These are phyloP conservation scores for Tolypocladium cylindrosporum DNA, from an alignment of 2,329 filamentous ascomycete species.

Conservation along the genomic window DNA sequence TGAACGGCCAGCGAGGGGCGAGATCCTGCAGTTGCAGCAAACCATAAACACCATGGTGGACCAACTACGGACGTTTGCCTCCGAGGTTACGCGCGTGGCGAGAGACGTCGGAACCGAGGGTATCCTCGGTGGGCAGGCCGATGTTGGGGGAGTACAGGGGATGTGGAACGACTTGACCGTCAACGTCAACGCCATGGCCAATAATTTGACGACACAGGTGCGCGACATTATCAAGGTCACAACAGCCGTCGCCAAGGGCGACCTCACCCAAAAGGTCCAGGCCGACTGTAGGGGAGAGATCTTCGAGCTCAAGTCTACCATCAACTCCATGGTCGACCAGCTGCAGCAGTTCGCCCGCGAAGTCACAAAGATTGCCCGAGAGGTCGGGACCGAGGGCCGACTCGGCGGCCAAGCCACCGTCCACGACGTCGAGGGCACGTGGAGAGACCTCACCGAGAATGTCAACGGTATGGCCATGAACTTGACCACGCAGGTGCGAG, in stretches of 20 bases:
- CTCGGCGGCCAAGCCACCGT: constrained; percentile 92
- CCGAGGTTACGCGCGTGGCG: constrained; percentile 73
- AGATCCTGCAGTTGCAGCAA: constrained; percentile 74
- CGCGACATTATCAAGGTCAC: constrained; percentile 86
- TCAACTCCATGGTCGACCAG: constrained; percentile 99
- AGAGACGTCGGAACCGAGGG: constrained; percentile 79
- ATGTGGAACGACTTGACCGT: constrained; percentile 85
- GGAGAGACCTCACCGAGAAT: constrained; percentile 89
- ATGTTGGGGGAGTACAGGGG: constrained; percentile 74
- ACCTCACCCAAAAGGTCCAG: constrained; percentile 93
- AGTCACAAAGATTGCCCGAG: constrained; percentile 90
- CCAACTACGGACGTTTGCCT: constrained; percentile 72
- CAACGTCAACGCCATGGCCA: constrained; percentile 82
- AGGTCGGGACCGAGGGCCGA: constrained; percentile 92
- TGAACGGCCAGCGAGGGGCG: constrained; percentile 67
- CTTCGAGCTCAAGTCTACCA: constrained; percentile 89
- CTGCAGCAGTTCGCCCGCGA: constrained; percentile 93
- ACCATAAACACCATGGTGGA: constrained; percentile 89
- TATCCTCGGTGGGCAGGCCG: constrained; percentile 71
- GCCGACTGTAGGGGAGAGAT: constrained; percentile 89
- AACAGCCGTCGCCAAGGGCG: constrained; percentile 67
- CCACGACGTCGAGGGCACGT: constrained; percentile 93
- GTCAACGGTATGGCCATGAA: constrained; percentile 99
- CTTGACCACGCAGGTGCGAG: constrained; percentile 90
- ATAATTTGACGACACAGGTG: constrained; percentile 79